Conservation (phyloP, 768 basidiomycete species). For the Mycena maculata region DNA sequence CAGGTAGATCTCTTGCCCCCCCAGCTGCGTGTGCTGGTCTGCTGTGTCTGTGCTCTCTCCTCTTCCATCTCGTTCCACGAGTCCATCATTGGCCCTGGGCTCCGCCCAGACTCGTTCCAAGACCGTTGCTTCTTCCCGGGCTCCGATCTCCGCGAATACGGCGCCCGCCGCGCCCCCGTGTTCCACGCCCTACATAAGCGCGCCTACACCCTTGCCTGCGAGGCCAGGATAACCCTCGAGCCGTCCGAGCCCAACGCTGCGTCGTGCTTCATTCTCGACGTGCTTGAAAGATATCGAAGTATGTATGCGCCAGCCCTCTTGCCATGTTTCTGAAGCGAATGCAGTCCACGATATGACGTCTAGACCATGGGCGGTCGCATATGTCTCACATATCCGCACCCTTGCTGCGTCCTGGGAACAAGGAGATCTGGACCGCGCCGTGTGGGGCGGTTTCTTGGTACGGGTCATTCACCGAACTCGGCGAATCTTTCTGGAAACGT, state of each 20-base stretch:
- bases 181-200: slow-evolving; percentile 9
- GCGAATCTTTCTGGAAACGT: not conserved
- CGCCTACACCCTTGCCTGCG: slow-evolving; percentile 19
- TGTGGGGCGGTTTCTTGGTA: slow-evolving; percentile 15
- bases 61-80: slow-evolving; percentile 21
- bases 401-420: not conserved
- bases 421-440: too few relatives aligned
- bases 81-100: slow-evolving; percentile 21
- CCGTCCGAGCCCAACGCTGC: slow-evolving; percentile 22
- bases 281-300: slow-evolving; percentile 10
- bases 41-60: slow-evolving; percentile 19
- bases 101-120: slow-evolving; percentile 5
- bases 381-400: slow-evolving; percentile 19
- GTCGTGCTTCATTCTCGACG: slow-evolving; percentile 21
- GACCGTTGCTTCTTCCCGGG: slow-evolving; percentile 21
- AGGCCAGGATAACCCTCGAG: slow-evolving; percentile 21
- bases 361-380: slow-evolving; percentile 27
- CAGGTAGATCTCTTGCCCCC: slow-evolving; percentile 11
- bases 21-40: slow-evolving; percentile 13
- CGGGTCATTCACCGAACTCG: not conserved
- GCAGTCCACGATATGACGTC: not conserved
- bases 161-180: slow-evolving; percentile 19
- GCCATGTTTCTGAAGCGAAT: not conserved
- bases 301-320: not conserved
- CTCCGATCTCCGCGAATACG: slow-evolving; percentile 24